phyloP scores from a whole-genome alignment of 2,329 filamentous ascomycete species.

The Aspergillus puulaauensis region DNA sequence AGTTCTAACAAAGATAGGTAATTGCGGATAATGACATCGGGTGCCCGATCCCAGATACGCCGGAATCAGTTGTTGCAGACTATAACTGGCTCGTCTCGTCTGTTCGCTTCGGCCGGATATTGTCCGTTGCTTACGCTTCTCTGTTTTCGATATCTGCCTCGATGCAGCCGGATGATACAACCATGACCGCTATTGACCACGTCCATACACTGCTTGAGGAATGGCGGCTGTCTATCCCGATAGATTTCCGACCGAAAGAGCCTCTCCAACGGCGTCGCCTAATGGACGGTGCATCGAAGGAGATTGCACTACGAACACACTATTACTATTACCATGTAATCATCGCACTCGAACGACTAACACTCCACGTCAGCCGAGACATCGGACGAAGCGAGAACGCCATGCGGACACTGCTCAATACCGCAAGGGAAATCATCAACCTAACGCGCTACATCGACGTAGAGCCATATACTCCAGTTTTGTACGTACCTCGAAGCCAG shows the following conservation, averaged over 20 bases:
- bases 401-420: conserved; percentile 29
- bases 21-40: conserved; percentile 41
- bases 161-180: conserved; percentile 14
- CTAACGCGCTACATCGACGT: not conserved
- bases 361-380: conserved; percentile 23
- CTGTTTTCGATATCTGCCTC: conserved; percentile 39
- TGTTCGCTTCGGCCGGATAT: conserved; percentile 30
- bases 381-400: conserved; percentile 3
- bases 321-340: conserved; percentile 33
- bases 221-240: conserved; percentile 32
- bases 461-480: conserved; percentile 31
- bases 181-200: conserved; percentile 22
- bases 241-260: conserved; percentile 27
- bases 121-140: conserved; percentile 33
- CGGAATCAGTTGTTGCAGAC: conserved; percentile 31
- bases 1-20: conserved; percentile 20
- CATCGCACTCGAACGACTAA: conserved; percentile 32
- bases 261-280: not conserved
- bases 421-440: conserved; percentile 34
- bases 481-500: conserved; percentile 22
- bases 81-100: conserved; percentile 39
- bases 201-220: conserved; percentile 28
- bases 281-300: conserved; percentile 12
- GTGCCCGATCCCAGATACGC: conserved; percentile 33
- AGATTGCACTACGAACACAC: conserved; percentile 26